Base-by-base conservation (phyloP, 441 rosid genomes). In the Populus hybrid region DNA sequence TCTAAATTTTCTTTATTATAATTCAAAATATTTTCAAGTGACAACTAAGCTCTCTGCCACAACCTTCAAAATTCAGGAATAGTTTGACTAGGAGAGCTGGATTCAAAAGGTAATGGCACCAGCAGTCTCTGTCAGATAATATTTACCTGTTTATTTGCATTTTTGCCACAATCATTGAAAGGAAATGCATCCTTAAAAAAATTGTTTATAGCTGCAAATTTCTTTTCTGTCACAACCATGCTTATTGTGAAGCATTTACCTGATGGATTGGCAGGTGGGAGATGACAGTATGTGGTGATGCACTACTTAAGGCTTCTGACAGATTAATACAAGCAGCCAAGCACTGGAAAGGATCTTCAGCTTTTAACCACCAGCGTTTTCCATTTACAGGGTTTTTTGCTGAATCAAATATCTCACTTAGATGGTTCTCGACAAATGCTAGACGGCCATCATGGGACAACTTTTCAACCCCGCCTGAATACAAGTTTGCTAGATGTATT, bases 311-410 rank as follows among this genome's bases (percentile, higher is more conserved):
- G 66, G 98, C 96, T 87, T 95, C 91, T 67, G 95, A 81, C 67
- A 95, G 79, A 84, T 91, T 86, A 68, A 91, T 84, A 85, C 97
- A 95, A 72, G 96, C 96, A 84, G 97, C 98, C 81, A 95, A 88
- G 85, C 91, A 95, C 85, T 95, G 99, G 81, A 95, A 95, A 83
- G 99, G 98, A 83, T 92, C 99, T 85, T 95, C 98, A 61, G 98
- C 99, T 12, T 80, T 88, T 83, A 95, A 87, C 99, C 99, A 95
- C 99, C 99, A 95, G 32, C 84, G 85, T 32, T 88, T 90, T 71
- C 97, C 99, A 79, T 89, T 82, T 32, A 93, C 69, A 82, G 99
- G 92, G 80, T 89, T 91, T 82, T 93, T 93, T 75, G 97, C 99
- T 23, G 98, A 95, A 84, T 93, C 97, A 78, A 92, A 87, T 84